Base-by-base conservation (phyloP, 371 early-diverging fungal genomes). In the Mucor indicus region DNA sequence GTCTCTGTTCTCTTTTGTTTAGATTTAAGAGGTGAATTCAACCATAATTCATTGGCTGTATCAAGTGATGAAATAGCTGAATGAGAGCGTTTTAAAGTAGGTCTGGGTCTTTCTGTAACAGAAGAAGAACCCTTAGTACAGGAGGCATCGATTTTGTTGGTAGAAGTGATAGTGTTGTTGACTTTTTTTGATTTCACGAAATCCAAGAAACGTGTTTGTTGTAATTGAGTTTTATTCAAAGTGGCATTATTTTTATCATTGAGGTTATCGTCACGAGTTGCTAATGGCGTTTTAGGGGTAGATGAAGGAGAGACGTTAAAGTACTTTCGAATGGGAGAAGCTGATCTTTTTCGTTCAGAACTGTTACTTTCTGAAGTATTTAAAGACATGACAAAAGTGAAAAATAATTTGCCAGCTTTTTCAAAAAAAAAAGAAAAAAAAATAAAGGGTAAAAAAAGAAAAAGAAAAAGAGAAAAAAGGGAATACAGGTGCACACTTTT, bases 21-120 rank as follows among this genome's bases (percentile, higher is more conserved):
- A 16, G n/a, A 51, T 12, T 31, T 21, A 4, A 52, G 40, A 15
- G 70, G 55, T 5, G 51, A 27, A 7, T 54, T 51, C 25, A 68
- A 38, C 71, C 77, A 72, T 3, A 59, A 42, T 37, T 64, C 52
- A 23, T 55, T 60, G 16, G 57, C 48, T 17, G 48, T 49, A 39
- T 74, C 67, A 12, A 65, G 45, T 4, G 25, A 31, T 17, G 68
- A 59, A 3, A 46, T 48, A 2, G 61, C 63, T 7, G 68, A 68
- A 32, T 33, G 37, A 9, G 65, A 63, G 35, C 68, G 57, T 21
- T 63, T 57, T n/a, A 65, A 43, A 24, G 13, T 22, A 16, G 53
- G 46, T 7, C 20, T 32, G 2, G 4, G 17, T 7, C 9, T 21
- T 2, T 12, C 3, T 6, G 38, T 6, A 6, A 11, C 17, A 15